phyloP scores from a whole-genome alignment of 2,329 filamentous ascomycete species.

The Aureobasidium musti region DNA sequence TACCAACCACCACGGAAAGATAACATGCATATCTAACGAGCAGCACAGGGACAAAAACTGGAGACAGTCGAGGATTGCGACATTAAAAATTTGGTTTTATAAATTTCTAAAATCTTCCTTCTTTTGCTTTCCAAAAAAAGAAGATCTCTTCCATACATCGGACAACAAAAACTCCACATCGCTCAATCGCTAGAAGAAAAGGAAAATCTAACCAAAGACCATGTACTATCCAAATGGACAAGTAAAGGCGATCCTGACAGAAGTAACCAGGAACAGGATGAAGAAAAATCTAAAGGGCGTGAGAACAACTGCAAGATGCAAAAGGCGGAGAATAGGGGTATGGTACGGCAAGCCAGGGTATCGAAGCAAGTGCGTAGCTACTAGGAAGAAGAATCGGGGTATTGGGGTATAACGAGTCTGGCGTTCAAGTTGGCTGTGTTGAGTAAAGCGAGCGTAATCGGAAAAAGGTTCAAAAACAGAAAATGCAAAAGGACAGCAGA shows the following conservation, averaged over 20 bases:
- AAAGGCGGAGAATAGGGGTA: conserved; percentile 1
- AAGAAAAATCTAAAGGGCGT: too few species aligned
- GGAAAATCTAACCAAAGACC: too few species aligned
- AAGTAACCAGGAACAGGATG: neutral
- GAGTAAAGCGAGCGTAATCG: neutral
- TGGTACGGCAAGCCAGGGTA: conserved; percentile 20
- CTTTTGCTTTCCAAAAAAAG: too few species aligned
- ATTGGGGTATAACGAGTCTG: conserved; percentile 24
- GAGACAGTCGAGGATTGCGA: too few species aligned
- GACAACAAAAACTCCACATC: too few species aligned
- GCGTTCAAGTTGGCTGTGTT: conserved; percentile 19
- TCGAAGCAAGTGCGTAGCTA: conserved; percentile 20
- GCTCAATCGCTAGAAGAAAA: too few species aligned
- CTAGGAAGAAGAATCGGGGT: neutral
- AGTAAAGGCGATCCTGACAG: neutral
- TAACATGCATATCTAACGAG: too few species aligned
- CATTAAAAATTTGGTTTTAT: too few species aligned
- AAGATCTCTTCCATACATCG: too few species aligned
- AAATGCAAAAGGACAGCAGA: neutral
- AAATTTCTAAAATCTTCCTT: too few species aligned
- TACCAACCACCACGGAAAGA: too few species aligned
- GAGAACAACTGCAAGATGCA: conserved; percentile 3
- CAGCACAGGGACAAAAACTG: too few species aligned
- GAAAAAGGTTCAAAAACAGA: neutral
- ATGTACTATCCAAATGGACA: neutral